These are phyloP conservation scores for Amaranthus hypochondriacus DNA, from an alignment of 148 eudicot species.

Conservation along the genomic window DNA sequence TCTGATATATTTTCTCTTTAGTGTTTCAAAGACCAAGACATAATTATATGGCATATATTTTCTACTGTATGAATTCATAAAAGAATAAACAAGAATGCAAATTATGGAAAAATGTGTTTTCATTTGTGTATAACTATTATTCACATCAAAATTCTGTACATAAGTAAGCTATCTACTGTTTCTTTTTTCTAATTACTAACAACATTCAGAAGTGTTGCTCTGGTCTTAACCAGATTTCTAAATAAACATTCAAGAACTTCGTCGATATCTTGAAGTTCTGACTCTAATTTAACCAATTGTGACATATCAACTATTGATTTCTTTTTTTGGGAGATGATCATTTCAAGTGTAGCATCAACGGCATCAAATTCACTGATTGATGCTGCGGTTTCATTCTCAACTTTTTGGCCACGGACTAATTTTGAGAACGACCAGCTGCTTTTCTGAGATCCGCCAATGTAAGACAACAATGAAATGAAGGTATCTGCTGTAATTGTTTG, in stretches of 20 bases:
- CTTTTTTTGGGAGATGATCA: constrained; percentile 6
- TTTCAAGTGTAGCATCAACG: constrained; percentile 8
- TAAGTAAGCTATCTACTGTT: not conserved
- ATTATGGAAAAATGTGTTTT: not conserved
- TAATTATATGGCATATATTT: too few relatives aligned
- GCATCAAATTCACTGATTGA: constrained; percentile 11
- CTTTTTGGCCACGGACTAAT: constrained; percentile 7
- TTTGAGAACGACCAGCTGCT: constrained; percentile 13
- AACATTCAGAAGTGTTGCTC: constrained; percentile 15
- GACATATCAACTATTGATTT: not conserved
- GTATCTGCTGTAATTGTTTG: constrained; percentile 1
- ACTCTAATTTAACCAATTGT: constrained; percentile 17
- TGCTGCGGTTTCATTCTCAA: not conserved
- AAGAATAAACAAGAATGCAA: not conserved
- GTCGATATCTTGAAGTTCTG: constrained; percentile 15
- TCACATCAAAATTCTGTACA: constrained; percentile 11
- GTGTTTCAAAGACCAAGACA: too few relatives aligned
- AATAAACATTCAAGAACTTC: not conserved
- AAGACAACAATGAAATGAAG: constrained; percentile 13
- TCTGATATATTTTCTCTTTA: too few relatives aligned
- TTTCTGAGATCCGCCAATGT: not conserved
- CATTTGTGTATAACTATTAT: not conserved
- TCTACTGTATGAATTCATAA: not conserved
- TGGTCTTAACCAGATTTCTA: constrained; percentile 12
- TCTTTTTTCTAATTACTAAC: not conserved